Percentiles rank a stretch among this genome's conserved stretches.
Conservation (phyloP, 1,284 basidiomycete genomes). For the Cutaneotrichosporon mucoides region DNA sequence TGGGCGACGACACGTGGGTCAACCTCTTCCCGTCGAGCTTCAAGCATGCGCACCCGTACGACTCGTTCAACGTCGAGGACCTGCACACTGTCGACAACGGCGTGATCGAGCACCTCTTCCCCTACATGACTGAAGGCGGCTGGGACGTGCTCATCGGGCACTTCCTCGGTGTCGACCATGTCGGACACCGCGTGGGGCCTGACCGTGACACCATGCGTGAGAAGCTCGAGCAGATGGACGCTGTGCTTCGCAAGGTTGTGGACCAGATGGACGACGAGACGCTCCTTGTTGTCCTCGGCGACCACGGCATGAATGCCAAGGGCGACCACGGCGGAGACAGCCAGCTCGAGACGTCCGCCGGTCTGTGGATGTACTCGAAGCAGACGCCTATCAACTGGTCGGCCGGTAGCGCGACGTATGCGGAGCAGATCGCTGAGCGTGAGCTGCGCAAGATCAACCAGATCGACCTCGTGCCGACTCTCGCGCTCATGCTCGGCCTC, state of each 20-base stretch:
- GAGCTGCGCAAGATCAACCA: conserved; percentile 75
- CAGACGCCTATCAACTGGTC: conserved; percentile 50
- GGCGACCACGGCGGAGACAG: conserved; percentile 97
- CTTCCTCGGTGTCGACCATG: conserved; percentile 96
- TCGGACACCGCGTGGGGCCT: conserved; percentile 92
- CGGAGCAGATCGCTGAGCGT: conserved; percentile 60
- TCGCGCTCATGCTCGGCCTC: conserved; percentile 85
- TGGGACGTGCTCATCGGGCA: conserved; percentile 90
- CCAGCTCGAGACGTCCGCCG: conserved; percentile 76
- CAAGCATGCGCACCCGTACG: conserved; percentile 73
- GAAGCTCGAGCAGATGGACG: conserved; percentile 84
- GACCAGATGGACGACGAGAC: conserved; percentile 68
- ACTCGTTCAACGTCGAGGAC: conserved; percentile 99
- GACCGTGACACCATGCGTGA: conserved; percentile 78
- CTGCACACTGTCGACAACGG: conserved; percentile 92
- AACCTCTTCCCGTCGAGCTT: conserved; percentile 79
- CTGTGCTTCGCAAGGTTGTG: conserved; percentile 69
- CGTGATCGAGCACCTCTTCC: conserved; percentile 76
- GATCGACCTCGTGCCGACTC: conserved; percentile 87
- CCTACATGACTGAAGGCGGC: conserved; percentile 53
- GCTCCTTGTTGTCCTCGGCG: conserved; percentile 84
- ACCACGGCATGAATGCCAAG: conserved; percentile 94
- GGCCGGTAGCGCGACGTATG: conserved; percentile 50
- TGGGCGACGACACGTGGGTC: conserved; percentile 97
- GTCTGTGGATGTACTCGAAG: conserved; percentile 86